phyloP scores from a whole-genome alignment of 176 grass and related monocot genomes.

The Dendrocalamus sinicus region DNA sequence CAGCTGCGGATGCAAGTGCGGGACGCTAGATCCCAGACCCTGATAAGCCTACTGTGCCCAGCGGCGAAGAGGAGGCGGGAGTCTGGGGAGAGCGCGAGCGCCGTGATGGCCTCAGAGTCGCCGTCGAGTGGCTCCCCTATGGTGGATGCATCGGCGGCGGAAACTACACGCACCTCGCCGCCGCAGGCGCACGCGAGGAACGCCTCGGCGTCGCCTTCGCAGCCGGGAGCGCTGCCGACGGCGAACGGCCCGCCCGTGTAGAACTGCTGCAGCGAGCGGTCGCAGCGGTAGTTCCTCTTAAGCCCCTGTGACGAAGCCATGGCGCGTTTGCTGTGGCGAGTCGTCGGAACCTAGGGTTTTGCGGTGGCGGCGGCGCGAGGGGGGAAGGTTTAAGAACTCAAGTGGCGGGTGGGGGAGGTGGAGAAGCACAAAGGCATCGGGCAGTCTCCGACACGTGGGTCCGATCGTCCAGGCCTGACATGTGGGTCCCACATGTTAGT shows the following conservation, averaged over 20 bases:
- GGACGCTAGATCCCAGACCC: slow-evolving; percentile 86
- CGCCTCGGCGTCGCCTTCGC: slow-evolving; percentile 48
- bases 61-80: slow-evolving; percentile 74
- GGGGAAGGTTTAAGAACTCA: slow-evolving; percentile 38
- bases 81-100: slow-evolving; percentile 67
- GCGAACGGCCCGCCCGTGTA: slow-evolving; percentile 82
- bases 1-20: slow-evolving; percentile 82
- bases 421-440: neutral
- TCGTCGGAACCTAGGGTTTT: slow-evolving; percentile 46
- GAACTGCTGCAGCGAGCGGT: slow-evolving; percentile 86
- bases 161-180: slow-evolving; percentile 71
- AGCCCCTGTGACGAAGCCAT: slow-evolving; percentile 40
- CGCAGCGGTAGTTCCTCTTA: slow-evolving; percentile 80
- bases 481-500: neutral
- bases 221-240: slow-evolving; percentile 43
- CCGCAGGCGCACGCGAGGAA: slow-evolving; percentile 92
- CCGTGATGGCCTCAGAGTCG: slow-evolving; percentile 70
- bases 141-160: slow-evolving; percentile 57
- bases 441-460: neutral
- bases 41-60: slow-evolving; percentile 72
- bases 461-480: neutral
- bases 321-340: neutral
- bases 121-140: slow-evolving; percentile 56
- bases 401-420: neutral
- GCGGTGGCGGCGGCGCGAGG: slow-evolving; percentile 43